Evolutionary conservation across 176 grass and related monocot genomes (phyloP).

Genomic region (Ananas comosus): DNA sequence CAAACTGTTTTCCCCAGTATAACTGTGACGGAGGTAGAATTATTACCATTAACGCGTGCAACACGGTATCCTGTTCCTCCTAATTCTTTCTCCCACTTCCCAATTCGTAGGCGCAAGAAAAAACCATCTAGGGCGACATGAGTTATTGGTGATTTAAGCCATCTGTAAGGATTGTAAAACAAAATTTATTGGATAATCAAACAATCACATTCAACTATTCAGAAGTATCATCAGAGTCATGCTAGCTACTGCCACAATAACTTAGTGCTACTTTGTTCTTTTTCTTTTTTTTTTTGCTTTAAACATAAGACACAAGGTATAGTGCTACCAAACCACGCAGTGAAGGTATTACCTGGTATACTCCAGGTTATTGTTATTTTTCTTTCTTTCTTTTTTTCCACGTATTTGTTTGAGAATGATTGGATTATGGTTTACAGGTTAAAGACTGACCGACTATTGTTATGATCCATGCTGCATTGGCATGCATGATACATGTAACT

Average conservation of each 20-base stretch:
- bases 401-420: no score
- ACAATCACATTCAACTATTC: not conserved
- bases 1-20: not conserved
- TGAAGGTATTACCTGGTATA: not conserved
- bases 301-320: not conserved
- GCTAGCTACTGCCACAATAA: not conserved
- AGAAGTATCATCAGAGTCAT: not conserved
- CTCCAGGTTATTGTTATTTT: not conserved
- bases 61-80: constrained; percentile 85
- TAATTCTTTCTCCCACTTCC: constrained; percentile 77
- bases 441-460: not conserved
- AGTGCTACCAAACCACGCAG: not conserved
- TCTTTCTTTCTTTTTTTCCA: no score
- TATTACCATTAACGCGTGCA: constrained; percentile 66
- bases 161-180: constrained; percentile 42
- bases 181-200: not conserved
- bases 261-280: not conserved
- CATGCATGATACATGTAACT: not conserved
- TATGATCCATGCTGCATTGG: not conserved
- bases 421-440: not conserved
- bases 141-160: constrained; percentile 49
- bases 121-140: constrained; percentile 58
- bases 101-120: constrained; percentile 74
- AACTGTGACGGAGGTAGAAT: constrained; percentile 14
- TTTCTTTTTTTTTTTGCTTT: not conserved